Conservation (phyloP, 2,329 filamentous ascomycete genomes). For the Penicillium brevicompactum region DNA sequence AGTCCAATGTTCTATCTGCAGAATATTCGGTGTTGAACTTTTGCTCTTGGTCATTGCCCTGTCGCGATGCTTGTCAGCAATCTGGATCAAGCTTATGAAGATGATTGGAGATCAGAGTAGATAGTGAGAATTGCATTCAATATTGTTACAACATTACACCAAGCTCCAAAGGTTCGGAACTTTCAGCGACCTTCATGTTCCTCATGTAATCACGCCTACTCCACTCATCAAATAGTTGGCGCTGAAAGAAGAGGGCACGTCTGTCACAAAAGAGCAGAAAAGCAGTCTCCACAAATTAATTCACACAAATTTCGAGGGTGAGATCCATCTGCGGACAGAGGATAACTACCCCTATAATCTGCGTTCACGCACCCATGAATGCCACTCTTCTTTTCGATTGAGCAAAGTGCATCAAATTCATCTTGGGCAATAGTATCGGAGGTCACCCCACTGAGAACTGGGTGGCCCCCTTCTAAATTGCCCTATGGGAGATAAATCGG, state of each 20-base stretch:
- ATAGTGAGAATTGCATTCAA: slow-evolving; percentile 11
- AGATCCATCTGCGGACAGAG: slow-evolving; percentile 41
- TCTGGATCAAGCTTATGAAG: neutral
- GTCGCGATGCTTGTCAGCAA: slow-evolving; percentile 16
- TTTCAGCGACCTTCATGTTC: slow-evolving; percentile 31
- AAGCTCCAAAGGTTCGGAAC: neutral
- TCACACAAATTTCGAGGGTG: slow-evolving; percentile 21
- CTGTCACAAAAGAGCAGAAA: neutral
- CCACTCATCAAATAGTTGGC: slow-evolving; percentile 24
- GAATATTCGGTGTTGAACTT: slow-evolving; percentile 27
- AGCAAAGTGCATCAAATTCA: slow-evolving; percentile 27
- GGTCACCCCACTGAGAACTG: slow-evolving; percentile 50
- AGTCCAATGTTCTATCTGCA: slow-evolving; percentile 35
- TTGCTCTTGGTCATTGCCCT: slow-evolving; percentile 35
- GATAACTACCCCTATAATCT: slow-evolving; percentile 31
- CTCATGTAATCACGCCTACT: slow-evolving; percentile 39
- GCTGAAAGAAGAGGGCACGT: slow-evolving; percentile 17
- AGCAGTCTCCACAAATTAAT: slow-evolving; percentile 4
- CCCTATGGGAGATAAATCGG: slow-evolving; percentile 33
- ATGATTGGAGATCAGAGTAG: neutral
- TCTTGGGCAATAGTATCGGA: slow-evolving; percentile 64
- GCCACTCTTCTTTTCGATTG: neutral
- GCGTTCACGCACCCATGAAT: neutral
- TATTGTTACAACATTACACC: neutral
- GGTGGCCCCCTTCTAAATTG: slow-evolving; percentile 59